Evolutionary conservation across 106 monocot species (phyloP), one percentile per base, ranked within the genome.

Genomic region (Dioscorea dumetorum): DNA sequence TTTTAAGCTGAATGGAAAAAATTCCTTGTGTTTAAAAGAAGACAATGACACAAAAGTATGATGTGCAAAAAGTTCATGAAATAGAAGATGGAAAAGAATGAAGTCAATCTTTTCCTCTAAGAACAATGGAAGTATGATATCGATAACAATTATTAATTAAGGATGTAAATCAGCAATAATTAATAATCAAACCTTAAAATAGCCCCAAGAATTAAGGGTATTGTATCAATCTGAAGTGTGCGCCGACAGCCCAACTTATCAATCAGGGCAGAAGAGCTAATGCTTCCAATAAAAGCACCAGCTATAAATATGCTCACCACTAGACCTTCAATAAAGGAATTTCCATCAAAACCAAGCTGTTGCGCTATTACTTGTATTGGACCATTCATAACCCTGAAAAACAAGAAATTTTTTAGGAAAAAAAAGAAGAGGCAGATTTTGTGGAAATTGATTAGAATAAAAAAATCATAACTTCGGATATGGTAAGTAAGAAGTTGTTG

Each of bases 261-360:
- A 58, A 80, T 76, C 16, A 94, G 66, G 16, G 93, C 67, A 12
- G 84, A 74, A 22, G 74, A 83, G 61, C 84, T 61, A 62, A 87
- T 61, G 58, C 93, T 87, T 71, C 93, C 93, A 64, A 94, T 64
- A 78, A 94, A 94, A 50, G 93, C 93, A 69, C 93, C 90, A 65
- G 81, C 86, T 49, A 94, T 94, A 61, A 94, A 94, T 69, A 94
- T 94, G 84, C 93, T 94, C 64, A 94, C 93, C 33, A 94, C 93
- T 66, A 94, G 86, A 56, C 93, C 93, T 87, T 94, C 79, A 63
- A 94, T 89, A 80, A 94, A 82, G 24, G 93, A 69, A 67, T 87
- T 82, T 35, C 87, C 87, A 20, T 84, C 82, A 80, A 94, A 94
- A 69, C 86, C 86, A 79, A 94, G 86, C 67, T 89, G 90, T 50